phyloP scores from a whole-genome alignment of 2,329 filamentous ascomycete genomes.

The Curvularia hawaiiensis region DNA sequence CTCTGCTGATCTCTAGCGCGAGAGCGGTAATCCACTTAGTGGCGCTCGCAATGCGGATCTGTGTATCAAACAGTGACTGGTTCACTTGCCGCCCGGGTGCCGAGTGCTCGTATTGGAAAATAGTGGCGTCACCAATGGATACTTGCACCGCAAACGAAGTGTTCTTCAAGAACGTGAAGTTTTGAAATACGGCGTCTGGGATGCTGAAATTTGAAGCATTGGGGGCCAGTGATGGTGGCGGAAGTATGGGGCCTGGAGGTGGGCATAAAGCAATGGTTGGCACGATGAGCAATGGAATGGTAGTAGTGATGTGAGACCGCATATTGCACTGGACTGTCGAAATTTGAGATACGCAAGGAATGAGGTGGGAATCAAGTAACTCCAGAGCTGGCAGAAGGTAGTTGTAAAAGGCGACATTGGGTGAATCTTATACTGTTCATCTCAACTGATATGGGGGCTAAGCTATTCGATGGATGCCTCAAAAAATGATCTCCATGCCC shows the following conservation, averaged over 20 bases:
- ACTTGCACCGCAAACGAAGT: slow-evolving; percentile 34
- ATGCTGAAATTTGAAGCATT: slow-evolving; percentile 10
- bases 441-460: neutral
- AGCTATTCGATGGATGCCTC: slow-evolving; percentile 1
- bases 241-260: slow-evolving; percentile 30
- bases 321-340: neutral
- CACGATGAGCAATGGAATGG: neutral
- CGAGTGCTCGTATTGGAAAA: slow-evolving; percentile 26
- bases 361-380: neutral
- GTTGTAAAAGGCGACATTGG: neutral
- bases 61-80: slow-evolving; percentile 22
- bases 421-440: slow-evolving; percentile 1
- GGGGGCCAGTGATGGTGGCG: slow-evolving; percentile 19
- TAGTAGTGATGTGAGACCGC: neutral
- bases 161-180: slow-evolving; percentile 13
- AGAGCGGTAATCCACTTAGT: slow-evolving; percentile 37
- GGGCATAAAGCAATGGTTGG: slow-evolving; percentile 22
- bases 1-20: slow-evolving; percentile 25
- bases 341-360: neutral
- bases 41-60: slow-evolving; percentile 30
- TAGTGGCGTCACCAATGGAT: slow-evolving; percentile 21
- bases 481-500: neutral
- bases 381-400: neutral
- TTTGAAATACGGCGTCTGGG: slow-evolving; percentile 8
- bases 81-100: slow-evolving; percentile 19